Evolutionary conservation across 164 flowering plant species (phyloP), one percentile per base, ranked within the genome.

Genomic region (Magnolia changhungtana): DNA sequence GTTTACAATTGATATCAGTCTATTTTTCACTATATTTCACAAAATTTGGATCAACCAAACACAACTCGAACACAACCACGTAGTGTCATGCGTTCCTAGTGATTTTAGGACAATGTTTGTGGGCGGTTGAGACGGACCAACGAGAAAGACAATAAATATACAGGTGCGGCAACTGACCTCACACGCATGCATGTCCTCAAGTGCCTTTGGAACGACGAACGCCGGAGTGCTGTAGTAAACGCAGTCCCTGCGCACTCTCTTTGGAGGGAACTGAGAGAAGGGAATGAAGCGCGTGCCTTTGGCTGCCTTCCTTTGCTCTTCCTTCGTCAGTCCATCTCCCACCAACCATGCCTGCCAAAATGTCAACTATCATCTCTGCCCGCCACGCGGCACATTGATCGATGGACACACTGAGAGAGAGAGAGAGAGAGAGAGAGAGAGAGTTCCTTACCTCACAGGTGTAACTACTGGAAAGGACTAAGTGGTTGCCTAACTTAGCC

Each of bases 271-370:
- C 58, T 83, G 85, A 1, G 89, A 86, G 64, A 81, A 82, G 0
- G 94, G 94, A 74, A 89, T 79, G 76, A 89, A 89, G 8, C 77
- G 4, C 27, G 94, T 81, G 58, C 89, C 90, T 75, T 86, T 83
- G 20, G 84, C 21, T 58, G 90, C 90, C 68, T 79, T 85, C 21
- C 45, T 7, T 20, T 86, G 89, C 50, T 87, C 88, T 49, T 73
- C 76, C 19, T 83, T 77, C 3, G 20, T 79, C 24, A 89, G 21
- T 67, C 83, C 89, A 76, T 89, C 87, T 69, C 89, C 92, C 50
- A 88, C 90, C 45, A 90, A 50, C 91, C 91, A 90, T 78, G 69
- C 80, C 91, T 87, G 71, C 64, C 51, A 67, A 71, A 59, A 24
- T 52, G 10, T 51, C 24, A 72, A 23, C 9, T 10, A 72, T 52